Evolutionary conservation across 2,329 filamentous ascomycete species (phyloP), one percentile per base, ranked within the genome.

Genomic region (Epichloe brachyelytri): DNA sequence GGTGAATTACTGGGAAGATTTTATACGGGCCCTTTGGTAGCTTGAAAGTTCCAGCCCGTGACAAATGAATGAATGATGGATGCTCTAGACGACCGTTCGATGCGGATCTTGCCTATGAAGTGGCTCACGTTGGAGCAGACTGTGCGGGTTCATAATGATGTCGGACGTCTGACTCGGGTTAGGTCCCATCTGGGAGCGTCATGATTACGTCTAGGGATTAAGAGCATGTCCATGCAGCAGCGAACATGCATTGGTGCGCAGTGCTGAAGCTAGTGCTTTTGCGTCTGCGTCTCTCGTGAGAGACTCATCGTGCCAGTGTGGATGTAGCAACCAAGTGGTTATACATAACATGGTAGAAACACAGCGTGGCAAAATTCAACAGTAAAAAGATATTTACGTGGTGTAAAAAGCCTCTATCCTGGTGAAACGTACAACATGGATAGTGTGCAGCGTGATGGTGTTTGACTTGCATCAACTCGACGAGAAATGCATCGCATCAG

Each of bases 31-130:
- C 72, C 68, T 71, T 72, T 79, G 77, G 75, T 79, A 75, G 77
- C 77, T 80, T 80, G 69, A 80, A 79, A 79, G 77, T 76, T 78
- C 77, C 77, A 79, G 75, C 74, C 76, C 75, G 64, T 59, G 55
- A 63, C 63, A 60, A 58, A 64, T 52, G 50, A 41, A 26, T 45
- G 44, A 30, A 49, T 38, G 46, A 57, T 51, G 54, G 43, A 55
- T 47, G 51, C 53, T 49, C 26, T 34, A 58, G 56, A 58, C 55
- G 54, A 54, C 14, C 39, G 43, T 54, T 59, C 51, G 53, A 55
- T 26, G 45, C 43, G 43, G 44, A 50, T 22, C n/a, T 37, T 43
- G 43, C 46, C 38, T 1, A 36, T 5, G 44, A 54, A 52, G 49
- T 55, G 49, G 54, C 58, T 56, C 57, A 51, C 50, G 50, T 50